Base-by-base conservation (phyloP, 768 basidiomycete species). In the Panaeolus papilionaceus region DNA sequence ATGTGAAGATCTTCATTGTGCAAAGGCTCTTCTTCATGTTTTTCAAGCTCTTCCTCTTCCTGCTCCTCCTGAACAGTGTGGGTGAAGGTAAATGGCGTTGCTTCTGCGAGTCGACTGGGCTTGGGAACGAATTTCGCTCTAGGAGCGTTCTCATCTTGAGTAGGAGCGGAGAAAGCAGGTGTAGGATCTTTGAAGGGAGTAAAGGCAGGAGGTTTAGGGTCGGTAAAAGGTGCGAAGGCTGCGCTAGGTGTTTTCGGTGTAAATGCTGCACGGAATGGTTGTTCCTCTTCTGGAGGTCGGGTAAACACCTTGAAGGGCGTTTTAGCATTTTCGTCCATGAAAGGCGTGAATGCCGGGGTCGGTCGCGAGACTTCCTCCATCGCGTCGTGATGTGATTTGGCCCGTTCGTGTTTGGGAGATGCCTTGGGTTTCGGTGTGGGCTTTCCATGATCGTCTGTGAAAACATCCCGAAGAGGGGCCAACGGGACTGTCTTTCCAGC, bases 291-390 rank as follows among this genome's bases (percentile, higher is more conserved):
- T 0, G 89, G 89, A n/a, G 91, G 92, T 16, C 90, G 86, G 67
- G 88, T 91, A 77, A 94, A 94, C 20, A 94, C 92, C 69, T 91
- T 81, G 82, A 82, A 86, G 3, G 86, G 84, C 8, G 85, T 84
- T 64, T 78, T 78, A n/a, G 77, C 77, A 68, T 79, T 82, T 65
- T 84, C 82, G 44, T 84, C 83, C 33, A 79, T 75, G 66, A 82
- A 81, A 0, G 82, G 80, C 7, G 77, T 78, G 71, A 84, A 84
- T 7, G 79, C 68, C 6, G 54, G 54, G 9, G 79, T 73, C 26
- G 75, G 70, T 3, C 66, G 68, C 8, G 70, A 54, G 10, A 44
- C 38, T 33, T 75, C 76, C 7, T 74, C 73, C 9, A 75, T 61
- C 28, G 75, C 61, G 49, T 81, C 81, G 49, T 81, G 77, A 39